Base-by-base conservation (phyloP, 345 rosid species). In the Gossypium ekmanianum region DNA sequence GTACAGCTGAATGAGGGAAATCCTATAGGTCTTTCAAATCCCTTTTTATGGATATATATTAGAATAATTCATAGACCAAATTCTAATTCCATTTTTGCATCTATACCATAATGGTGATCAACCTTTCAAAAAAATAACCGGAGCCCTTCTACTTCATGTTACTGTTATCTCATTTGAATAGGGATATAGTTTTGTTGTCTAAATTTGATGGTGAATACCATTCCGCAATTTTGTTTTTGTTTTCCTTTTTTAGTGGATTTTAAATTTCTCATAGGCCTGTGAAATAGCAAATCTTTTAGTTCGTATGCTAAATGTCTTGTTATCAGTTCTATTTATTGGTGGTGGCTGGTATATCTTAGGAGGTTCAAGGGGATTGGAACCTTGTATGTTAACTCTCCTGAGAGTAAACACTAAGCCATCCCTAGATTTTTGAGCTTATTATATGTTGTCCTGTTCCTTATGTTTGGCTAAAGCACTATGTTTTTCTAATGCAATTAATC, bases 401-500 rank as follows among this genome's bases (percentile, higher is more conserved):
- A 43, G 27, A 47, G 24, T 55, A 67, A 22, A 27, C 18, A 47
- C 56, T 2, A 24, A 47, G 56, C 0, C 18, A 13, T 20, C 43
- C 16, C 56, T 68, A 24, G 14, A 7, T 68, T 68, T 3, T 68
- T 24, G 51, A 68, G 56, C 20, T 39, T 13, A 9, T 56, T 43
- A 72, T 57, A n/a, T 57, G 9, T 41, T 20, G 22, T 57, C 54
- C n/a, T 22, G 20, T 48, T 72, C 12, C 39, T 57, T 24, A 4
- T 70, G 73, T 47, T 57, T 75, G 73, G 65, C 16, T 67, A 22
- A 47, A 68, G 57, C 9, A 47, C 27, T 55, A 7, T 11, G 27
- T n/a, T 71, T 73, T 26, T 73, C 57, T 61, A 67, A 47, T 57
- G 58, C 50, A 1, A 22, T 47, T 50, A 71, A 26, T 64, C 73